Evolutionary conservation across 2,329 filamentous ascomycete genomes (phyloP).

Genomic region (Sordariomycetes sp.): DNA sequence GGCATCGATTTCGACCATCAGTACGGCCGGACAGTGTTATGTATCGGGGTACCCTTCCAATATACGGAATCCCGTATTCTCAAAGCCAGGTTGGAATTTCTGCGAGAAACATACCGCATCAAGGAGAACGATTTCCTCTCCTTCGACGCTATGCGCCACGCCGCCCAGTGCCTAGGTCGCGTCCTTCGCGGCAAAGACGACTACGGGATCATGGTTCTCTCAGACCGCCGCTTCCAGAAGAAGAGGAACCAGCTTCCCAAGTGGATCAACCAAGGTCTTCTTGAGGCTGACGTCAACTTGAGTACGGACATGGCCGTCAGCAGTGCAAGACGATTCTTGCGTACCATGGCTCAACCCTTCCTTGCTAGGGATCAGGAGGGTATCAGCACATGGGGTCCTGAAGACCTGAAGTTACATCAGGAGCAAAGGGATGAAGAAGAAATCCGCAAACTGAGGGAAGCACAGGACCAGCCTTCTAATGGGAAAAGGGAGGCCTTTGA

Average conservation of each 20-base stretch:
- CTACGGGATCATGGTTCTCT: constrained; percentile 99
- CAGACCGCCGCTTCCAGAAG: constrained; percentile 87
- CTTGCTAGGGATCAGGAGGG: constrained; percentile 76
- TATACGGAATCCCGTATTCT: constrained; percentile 97
- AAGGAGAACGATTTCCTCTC: constrained; percentile 95
- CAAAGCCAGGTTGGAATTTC: constrained; percentile 88
- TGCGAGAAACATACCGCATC: constrained; percentile 96
- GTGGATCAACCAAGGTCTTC: constrained; percentile 87
- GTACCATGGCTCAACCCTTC: constrained; percentile 89
- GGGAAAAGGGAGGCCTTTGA: constrained; percentile 18
- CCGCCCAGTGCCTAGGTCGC: constrained; percentile 89
- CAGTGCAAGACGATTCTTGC: constrained; percentile 78
- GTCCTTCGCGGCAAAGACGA: constrained; percentile 95
- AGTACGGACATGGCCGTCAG: constrained; percentile 94
- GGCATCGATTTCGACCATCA: constrained; percentile 99
- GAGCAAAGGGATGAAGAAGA: constrained; percentile 62
- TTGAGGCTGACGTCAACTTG: constrained; percentile 79
- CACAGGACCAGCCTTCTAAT: constrained; percentile 9
- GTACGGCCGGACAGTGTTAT: constrained; percentile 90
- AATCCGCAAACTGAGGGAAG: constrained; percentile 52
- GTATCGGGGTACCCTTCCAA: constrained; percentile 95
- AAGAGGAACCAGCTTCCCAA: constrained; percentile 87
- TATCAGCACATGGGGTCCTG: constrained; percentile 82
- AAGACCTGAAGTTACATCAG: constrained; percentile 71
- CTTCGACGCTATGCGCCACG: constrained; percentile 99